phyloP scores from a whole-genome alignment of 2,329 filamentous ascomycete genomes.

The Aspergillus aculeatinus region DNA sequence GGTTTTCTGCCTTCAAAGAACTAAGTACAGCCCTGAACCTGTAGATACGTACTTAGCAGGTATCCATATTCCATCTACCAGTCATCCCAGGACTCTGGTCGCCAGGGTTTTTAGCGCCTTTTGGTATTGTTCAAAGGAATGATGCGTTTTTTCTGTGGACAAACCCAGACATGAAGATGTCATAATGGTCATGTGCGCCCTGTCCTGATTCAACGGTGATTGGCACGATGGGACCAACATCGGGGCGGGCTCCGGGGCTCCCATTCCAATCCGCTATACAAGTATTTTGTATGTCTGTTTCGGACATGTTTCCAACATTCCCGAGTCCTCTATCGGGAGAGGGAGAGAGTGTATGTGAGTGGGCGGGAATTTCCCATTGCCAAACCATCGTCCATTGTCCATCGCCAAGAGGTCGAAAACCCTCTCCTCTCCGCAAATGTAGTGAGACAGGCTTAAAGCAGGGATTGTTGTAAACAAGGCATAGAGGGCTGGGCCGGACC shows the following conservation, averaged over 20 bases:
- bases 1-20: background rate
- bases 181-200: constrained; percentile 11
- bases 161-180: constrained; percentile 3
- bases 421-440: background rate
- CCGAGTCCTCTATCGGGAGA: constrained; percentile 2
- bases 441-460: constrained; percentile 12
- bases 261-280: constrained; percentile 4
- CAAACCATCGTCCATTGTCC: background rate
- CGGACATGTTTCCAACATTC: constrained; percentile 1
- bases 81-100: background rate
- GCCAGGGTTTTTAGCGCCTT: background rate
- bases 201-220: background rate
- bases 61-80: background rate
- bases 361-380: constrained; percentile 2
- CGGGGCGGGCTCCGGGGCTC: background rate
- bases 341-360: background rate
- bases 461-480: constrained; percentile 8
- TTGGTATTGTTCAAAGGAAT: background rate
- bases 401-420: constrained; percentile 6
- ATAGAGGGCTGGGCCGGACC: background rate
- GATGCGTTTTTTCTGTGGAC: background rate
- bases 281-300: too few relatives aligned
- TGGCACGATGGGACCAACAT: background rate
- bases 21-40: background rate
- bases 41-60: background rate